These are phyloP conservation scores for Podaxis sp. DNA, from an alignment of 768 basidiomycete species.

Conservation along the genomic window DNA sequence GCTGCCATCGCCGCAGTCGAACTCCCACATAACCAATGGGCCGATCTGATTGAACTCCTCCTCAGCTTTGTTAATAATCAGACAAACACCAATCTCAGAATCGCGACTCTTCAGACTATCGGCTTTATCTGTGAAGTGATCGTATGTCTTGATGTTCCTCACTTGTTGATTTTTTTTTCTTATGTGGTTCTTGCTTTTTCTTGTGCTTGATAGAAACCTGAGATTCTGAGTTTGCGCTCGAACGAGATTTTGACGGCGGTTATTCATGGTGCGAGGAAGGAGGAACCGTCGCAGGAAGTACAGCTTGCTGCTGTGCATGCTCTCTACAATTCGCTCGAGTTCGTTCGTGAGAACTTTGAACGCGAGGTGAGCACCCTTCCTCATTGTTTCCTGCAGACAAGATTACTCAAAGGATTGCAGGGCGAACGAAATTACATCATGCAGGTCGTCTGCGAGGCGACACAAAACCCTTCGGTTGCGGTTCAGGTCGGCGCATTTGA, in stretches of 20 bases:
- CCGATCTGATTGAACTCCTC: constrained; percentile 83
- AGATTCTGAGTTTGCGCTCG: constrained; percentile 82
- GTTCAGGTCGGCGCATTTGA: constrained; percentile 98
- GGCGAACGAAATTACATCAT: constrained; percentile 99
- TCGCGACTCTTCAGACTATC: constrained; percentile 91
- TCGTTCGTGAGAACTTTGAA: constrained; percentile 97
- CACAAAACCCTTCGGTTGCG: constrained; percentile 73
- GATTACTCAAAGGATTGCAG: constrained; percentile 38
- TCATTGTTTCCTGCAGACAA: background rate
- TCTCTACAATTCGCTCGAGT: constrained; percentile 93
- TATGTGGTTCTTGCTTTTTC: constrained; percentile 19
- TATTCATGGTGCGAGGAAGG: constrained; percentile 96
- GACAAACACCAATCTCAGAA: constrained; percentile 69
- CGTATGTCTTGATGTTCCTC: constrained; percentile 52
- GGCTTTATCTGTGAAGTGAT: constrained; percentile 97
- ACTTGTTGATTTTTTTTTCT: constrained; percentile 4
- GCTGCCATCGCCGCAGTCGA: constrained; percentile 94
- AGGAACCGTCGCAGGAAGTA: constrained; percentile 88
- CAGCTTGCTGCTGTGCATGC: constrained; percentile 93
- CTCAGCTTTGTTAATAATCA: constrained; percentile 84
- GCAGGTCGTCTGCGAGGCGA: constrained; percentile 99
- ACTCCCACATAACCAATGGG: constrained; percentile 86
- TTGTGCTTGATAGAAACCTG: constrained; percentile 73
- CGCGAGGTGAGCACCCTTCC: constrained; percentile 69
- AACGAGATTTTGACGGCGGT: constrained; percentile 99